Percentiles rank a stretch among this genome's conserved stretches.
Evolutionary conservation across 83 land plant species (phyloP).

Genomic region (Thuja plicata): DNA sequence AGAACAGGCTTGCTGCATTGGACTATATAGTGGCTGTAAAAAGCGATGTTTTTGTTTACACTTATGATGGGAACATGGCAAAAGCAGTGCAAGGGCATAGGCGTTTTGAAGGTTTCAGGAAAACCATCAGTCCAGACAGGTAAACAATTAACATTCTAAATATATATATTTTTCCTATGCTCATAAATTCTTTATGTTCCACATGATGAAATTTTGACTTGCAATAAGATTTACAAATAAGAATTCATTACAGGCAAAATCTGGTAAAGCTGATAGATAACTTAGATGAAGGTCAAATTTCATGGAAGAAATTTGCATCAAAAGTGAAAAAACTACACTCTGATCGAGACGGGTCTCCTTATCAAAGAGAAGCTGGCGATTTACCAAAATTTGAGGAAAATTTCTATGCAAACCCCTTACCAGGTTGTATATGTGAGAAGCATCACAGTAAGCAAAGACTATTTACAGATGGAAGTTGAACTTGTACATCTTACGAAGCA

Average conservation of each 20-base stretch:
- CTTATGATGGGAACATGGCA: slow-evolving; percentile 88
- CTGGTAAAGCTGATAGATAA: slow-evolving; percentile 69
- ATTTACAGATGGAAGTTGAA: background rate
- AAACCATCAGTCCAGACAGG: slow-evolving; percentile 77
- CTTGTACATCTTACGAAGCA: background rate
- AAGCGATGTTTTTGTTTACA: slow-evolving; percentile 76
- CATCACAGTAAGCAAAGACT: background rate
- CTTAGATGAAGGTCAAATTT: slow-evolving; percentile 52
- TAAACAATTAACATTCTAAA: slow-evolving; percentile 10
- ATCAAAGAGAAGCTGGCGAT: slow-evolving; percentile 62
- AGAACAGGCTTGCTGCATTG: slow-evolving; percentile 76
- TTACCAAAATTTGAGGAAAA: slow-evolving; percentile 75
- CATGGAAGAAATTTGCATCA: slow-evolving; percentile 68
- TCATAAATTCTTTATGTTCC: background rate
- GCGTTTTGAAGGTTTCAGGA: slow-evolving; percentile 68
- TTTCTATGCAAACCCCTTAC: slow-evolving; percentile 81
- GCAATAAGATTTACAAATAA: background rate
- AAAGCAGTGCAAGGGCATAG: slow-evolving; percentile 87
- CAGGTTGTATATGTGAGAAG: slow-evolving; percentile 75
- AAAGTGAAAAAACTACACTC: slow-evolving; percentile 64
- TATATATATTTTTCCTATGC: background rate
- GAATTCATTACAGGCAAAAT: slow-evolving; percentile 49
- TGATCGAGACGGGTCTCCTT: slow-evolving; percentile 63
- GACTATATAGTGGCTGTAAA: slow-evolving; percentile 76
- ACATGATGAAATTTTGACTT: background rate